Percentiles rank a stretch among this genome's conserved stretches.
Conservation (phyloP, 2,329 filamentous ascomycete genomes). For the Elsinoe ampelina region DNA sequence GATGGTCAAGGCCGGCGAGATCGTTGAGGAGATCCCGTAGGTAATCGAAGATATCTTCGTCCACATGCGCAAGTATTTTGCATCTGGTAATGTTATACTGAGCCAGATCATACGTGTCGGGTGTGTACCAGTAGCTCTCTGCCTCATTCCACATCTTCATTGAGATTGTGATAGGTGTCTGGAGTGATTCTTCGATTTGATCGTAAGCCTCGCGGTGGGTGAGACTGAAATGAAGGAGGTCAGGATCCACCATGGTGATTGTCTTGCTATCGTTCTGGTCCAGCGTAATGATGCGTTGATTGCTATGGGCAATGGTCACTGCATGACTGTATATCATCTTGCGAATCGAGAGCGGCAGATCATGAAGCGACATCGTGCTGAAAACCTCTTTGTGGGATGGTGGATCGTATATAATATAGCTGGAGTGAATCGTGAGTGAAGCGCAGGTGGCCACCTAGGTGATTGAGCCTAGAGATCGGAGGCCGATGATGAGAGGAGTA, state of each 20-base stretch:
- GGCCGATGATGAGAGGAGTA: no score
- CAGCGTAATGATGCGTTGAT: background rate
- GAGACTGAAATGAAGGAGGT: background rate
- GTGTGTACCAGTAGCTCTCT: background rate
- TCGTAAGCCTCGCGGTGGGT: background rate
- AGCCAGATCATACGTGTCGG: background rate
- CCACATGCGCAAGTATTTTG: no score
- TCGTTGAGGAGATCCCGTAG: no score
- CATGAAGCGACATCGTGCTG: background rate
- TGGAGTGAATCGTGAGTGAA: background rate
- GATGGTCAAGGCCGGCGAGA: no score
- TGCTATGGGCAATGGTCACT: background rate
- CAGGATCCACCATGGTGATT: background rate
- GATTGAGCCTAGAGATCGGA: no score
- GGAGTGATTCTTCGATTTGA: background rate
- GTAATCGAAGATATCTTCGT: no score
- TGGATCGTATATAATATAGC: background rate
- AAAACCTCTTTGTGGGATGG: no score
- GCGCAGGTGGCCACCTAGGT: no score
- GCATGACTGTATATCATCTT: background rate
- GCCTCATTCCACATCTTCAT: background rate
- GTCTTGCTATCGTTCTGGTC: background rate
- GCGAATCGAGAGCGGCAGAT: background rate
- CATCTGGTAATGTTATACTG: no score
- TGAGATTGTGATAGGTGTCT: background rate